phyloP scores from a whole-genome alignment of 1,284 basidiomycete species.

The Irpex lacteus region DNA sequence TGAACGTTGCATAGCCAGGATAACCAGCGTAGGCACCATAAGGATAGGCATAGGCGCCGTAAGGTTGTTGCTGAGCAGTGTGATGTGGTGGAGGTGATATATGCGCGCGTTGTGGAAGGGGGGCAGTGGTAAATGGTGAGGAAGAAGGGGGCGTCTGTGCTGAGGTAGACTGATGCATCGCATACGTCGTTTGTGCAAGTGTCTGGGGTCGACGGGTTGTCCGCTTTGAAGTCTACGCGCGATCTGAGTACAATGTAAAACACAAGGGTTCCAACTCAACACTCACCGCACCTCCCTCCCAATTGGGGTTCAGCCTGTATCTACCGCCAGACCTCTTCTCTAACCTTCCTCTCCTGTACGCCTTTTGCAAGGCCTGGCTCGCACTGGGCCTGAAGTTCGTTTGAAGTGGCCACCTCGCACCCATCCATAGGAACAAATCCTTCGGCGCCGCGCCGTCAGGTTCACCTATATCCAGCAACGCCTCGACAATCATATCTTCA shows the following conservation, averaged over 20 bases:
- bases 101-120: slow-evolving; percentile 38
- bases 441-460: slow-evolving; percentile 77
- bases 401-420: slow-evolving; percentile 73
- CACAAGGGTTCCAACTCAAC: background rate
- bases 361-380: slow-evolving; percentile 81
- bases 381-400: slow-evolving; percentile 83
- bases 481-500: slow-evolving; percentile 84
- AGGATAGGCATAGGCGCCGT: slow-evolving; percentile 23
- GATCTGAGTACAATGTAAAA: background rate
- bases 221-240: slow-evolving; percentile 55
- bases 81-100: slow-evolving; percentile 26
- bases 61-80: slow-evolving; percentile 25
- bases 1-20: slow-evolving; percentile 21
- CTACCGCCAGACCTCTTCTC: slow-evolving; percentile 69
- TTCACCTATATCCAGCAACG: slow-evolving; percentile 58
- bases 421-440: slow-evolving; percentile 78
- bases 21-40: slow-evolving; percentile 18
- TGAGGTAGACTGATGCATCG: slow-evolving; percentile 23
- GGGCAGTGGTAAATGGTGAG: slow-evolving; percentile 61
- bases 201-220: slow-evolving; percentile 70
- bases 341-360: slow-evolving; percentile 71
- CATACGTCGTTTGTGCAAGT: slow-evolving; percentile 38
- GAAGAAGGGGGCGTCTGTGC: slow-evolving; percentile 29
- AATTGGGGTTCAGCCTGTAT: slow-evolving; percentile 67
- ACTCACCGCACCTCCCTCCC: slow-evolving; percentile 78